Conservation (phyloP, 225 moss, liverwort and hornwort genomes). For the Marchantia polymorpha region DNA sequence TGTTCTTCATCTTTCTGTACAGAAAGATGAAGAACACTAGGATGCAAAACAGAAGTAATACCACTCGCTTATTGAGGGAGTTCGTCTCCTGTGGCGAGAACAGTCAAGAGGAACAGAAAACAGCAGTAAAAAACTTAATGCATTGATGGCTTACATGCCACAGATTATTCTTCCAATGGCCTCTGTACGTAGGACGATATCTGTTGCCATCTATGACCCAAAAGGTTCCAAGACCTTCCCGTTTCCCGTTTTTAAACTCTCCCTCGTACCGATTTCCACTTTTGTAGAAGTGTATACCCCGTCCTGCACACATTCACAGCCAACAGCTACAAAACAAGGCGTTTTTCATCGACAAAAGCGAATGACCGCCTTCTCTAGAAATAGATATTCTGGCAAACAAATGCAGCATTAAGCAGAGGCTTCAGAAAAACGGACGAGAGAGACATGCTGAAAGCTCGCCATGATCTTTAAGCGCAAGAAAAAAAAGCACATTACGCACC, state of each 20-base stretch:
- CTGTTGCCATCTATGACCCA: conserved; percentile 61
- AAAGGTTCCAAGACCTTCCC: conserved; percentile 87
- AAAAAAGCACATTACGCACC: conserved; percentile 31
- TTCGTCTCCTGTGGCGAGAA: neutral
- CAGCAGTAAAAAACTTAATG: neutral
- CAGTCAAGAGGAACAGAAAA: neutral
- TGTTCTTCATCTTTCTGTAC: too few species aligned
- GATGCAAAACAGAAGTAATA: too few species aligned
- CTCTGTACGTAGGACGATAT: conserved; percentile 72
- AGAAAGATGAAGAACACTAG: too few species aligned
- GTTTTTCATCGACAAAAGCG: neutral
- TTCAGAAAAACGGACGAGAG: too few species aligned
- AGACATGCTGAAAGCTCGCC: too few species aligned
- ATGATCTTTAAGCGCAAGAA: too few species aligned
- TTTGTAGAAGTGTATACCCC: conserved; percentile 74
- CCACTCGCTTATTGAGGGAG: too few species aligned
- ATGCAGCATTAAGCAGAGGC: too few species aligned
- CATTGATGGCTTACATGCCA: conserved; percentile 56
- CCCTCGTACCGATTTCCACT: conserved; percentile 87
- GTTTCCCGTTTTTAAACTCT: conserved; percentile 65
- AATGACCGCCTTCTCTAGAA: neutral
- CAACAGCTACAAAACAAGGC: neutral
- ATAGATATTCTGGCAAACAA: neutral
- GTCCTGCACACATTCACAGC: conserved; percentile 46
- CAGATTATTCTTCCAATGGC: conserved; percentile 74